phyloP scores from a whole-genome alignment of 495 filamentous ascomycete species.

The Podospora pseudoanserina region DNA sequence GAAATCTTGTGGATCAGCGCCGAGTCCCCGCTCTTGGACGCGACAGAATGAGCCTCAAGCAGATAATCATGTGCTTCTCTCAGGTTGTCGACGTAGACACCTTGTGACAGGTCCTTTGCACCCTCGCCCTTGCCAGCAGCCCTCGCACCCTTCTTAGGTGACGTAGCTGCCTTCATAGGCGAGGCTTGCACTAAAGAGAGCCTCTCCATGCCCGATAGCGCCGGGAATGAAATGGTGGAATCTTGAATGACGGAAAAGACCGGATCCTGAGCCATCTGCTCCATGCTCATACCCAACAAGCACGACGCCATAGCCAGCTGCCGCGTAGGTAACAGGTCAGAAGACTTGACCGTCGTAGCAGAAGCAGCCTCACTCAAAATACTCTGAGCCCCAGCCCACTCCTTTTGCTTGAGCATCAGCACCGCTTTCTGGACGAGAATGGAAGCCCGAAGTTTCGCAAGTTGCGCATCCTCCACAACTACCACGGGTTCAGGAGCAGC shows the following conservation, averaged over 20 bases:
- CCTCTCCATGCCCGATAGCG: conserved; percentile 43
- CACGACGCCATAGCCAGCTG: conserved; percentile 57
- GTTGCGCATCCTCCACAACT: conserved; percentile 46
- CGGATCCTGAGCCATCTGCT: conserved; percentile 70
- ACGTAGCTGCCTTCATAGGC: conserved; percentile 21
- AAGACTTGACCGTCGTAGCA: conserved; percentile 41
- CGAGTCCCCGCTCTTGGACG: conserved; percentile 44
- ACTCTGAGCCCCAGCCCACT: conserved; percentile 50
- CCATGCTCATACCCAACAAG: conserved; percentile 57
- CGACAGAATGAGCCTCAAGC: conserved; percentile 52
- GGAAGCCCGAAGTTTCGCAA: conserved; percentile 56
- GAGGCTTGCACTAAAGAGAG: conserved; percentile 20
- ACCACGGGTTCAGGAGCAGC: conserved; percentile 17
- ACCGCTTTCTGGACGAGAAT: conserved; percentile 64
- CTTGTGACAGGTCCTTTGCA: conserved; percentile 31
- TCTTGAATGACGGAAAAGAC: conserved; percentile 87
- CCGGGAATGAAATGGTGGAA: conserved; percentile 81
- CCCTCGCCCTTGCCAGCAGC: conserved; percentile 20
- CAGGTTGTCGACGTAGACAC: conserved; percentile 55
- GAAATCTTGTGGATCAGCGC: conserved; percentile 55
- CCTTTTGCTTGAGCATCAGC: conserved; percentile 52
- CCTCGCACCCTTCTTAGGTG: conserved; percentile 25
- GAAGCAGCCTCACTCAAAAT: conserved; percentile 36
- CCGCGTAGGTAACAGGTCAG: conserved; percentile 42
- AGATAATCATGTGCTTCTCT: conserved; percentile 58